Conservation (phyloP, 2,329 filamentous ascomycete species). For the Exophiala calicioides region DNA sequence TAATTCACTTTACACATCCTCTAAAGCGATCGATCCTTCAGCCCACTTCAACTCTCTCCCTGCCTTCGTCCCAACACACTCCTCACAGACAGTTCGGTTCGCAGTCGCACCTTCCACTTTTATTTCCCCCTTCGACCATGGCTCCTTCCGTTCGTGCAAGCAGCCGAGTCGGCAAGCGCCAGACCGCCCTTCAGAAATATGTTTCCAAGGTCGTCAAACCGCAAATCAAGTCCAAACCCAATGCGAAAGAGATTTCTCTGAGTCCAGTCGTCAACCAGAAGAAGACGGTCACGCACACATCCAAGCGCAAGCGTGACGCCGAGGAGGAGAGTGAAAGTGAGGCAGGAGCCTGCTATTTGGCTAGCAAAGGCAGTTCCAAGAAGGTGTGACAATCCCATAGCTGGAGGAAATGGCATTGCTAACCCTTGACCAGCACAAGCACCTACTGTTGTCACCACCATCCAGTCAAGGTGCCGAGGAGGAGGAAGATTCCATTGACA, state of each 20-base stretch:
- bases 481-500: conserved; percentile 9
- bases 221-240: conserved; percentile 4
- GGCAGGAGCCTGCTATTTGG: not conserved
- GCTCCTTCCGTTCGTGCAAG: conserved; percentile 24
- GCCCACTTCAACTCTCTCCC: not conserved
- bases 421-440: conserved; percentile 12
- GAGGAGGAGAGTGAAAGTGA: conserved; percentile 20
- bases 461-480: conserved; percentile 10
- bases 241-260: conserved; percentile 14
- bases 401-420: not conserved
- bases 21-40: not conserved
- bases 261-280: conserved; percentile 5
- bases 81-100: not conserved
- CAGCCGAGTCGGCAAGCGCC: conserved; percentile 24
- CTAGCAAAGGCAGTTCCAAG: conserved; percentile 5
- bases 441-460: conserved; percentile 20
- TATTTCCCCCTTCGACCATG: conserved; percentile 18
- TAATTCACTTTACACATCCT: too few relatives aligned
- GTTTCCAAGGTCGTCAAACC: conserved; percentile 22
- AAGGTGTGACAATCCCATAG: conserved; percentile 12
- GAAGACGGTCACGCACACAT: conserved; percentile 4
- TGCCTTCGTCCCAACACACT: not conserved
- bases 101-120: conserved; percentile 25
- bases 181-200: conserved; percentile 18
- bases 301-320: conserved; percentile 24